Conservation (phyloP, 2,329 filamentous ascomycete species). For the Pestalotiopsis fici region DNA sequence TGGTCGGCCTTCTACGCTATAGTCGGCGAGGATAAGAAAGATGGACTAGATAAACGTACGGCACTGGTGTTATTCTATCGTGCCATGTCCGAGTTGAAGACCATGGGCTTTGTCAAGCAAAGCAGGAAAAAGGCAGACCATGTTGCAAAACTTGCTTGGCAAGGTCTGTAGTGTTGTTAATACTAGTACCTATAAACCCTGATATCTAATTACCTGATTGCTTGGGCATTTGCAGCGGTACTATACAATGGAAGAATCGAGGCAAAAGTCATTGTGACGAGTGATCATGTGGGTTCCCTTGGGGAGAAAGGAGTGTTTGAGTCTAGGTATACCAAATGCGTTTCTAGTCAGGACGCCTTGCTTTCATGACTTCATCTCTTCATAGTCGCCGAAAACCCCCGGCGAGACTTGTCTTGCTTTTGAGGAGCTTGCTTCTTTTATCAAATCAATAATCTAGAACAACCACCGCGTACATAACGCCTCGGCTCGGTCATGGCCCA, state of each 20-base stretch:
- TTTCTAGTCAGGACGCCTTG: conserved; percentile 7
- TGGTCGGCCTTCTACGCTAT: conserved; percentile 76
- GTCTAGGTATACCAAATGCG: conserved; percentile 6
- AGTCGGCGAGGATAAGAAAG: conserved; percentile 47
- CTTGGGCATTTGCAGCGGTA: not conserved
- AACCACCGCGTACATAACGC: too few species aligned
- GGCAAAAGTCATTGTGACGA: conserved; percentile 13
- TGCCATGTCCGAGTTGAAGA: conserved; percentile 79
- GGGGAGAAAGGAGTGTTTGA: not conserved
- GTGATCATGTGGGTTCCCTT: conserved; percentile 4
- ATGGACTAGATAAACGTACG: conserved; percentile 51
- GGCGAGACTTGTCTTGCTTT: not conserved
- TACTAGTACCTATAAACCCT: not conserved
- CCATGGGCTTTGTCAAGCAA: conserved; percentile 83
- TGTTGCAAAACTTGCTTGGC: conserved; percentile 74
- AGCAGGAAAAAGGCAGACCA: conserved; percentile 94
- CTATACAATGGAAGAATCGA: not conserved
- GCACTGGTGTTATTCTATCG: conserved; percentile 80
- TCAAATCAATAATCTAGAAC: conserved; percentile 3
- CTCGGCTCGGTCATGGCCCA: not conserved
- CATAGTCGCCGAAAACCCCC: not conserved
- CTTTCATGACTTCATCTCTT: not conserved
- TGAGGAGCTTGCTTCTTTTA: not conserved
- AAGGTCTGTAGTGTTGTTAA: conserved; percentile 60
- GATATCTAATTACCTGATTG: not conserved